Evolutionary conservation across 2,329 filamentous ascomycete genomes (phyloP), one percentile per base, ranked within the genome.

Genomic region (Colletotrichum cuscutae): DNA sequence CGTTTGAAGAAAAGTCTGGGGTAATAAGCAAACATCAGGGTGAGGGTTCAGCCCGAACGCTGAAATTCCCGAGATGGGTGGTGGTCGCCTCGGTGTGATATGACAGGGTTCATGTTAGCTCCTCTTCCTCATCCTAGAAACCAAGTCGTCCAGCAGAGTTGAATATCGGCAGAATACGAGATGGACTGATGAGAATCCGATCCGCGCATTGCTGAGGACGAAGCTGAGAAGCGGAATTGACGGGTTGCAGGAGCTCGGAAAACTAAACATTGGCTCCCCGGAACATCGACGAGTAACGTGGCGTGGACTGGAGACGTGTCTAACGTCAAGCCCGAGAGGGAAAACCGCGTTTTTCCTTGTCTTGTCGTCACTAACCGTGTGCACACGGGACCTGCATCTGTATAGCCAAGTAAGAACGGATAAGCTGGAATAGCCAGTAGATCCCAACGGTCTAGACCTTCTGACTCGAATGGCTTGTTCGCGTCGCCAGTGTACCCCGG

Each of bases 151-250:
- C n/a, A 22, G 54, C 6, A 35, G n/a, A n/a, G 30, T 53, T 19
- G 60, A 24, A 24, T 26, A 63, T 22, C 46, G 6, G 28, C 60
- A 52, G 35, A 52, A 59, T 24, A 59, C 69, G 32, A 61, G 59
- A 49, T 60, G 15, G 32, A 53, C 42, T 63, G 22, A 30, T 42
- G 19, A 46, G 19, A 59, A 46, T 68, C 65, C 69, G 69, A 59
- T 49, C 42, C 69, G 53, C 37, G 37, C 19, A 42, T 67, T 56
- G 32, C 2, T 4, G 42, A 32, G 8, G 6, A 49, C 19, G 42
- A 19, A 37, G n/a, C 9, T 9, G 11, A 15, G n/a, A 5, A 8
- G 2, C 7, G 12, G 49, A 30, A 13, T 11, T 42, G 32, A 49
- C 64, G 37, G 42, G 24, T 61, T 42, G 7, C n/a, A 15, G 8